Evolutionary conservation across 352 stramenopile genomes (phyloP), one percentile per base, ranked within the genome.

Genomic region (Globisporangium spinosum): DNA sequence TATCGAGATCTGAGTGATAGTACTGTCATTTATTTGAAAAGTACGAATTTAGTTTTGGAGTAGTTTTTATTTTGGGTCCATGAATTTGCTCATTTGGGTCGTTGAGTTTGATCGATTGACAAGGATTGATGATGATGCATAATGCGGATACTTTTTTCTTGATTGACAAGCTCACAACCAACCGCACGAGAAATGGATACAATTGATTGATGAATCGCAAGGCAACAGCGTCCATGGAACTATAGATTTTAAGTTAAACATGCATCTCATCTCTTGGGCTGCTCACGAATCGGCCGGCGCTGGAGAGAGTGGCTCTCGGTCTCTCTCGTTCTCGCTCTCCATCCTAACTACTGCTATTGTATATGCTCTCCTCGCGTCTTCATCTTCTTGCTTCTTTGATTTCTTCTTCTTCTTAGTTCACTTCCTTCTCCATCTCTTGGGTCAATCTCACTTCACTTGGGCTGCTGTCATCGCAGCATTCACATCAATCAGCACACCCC

Each of bases 211-310:
- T 57, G 22, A 34, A 57, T 34, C 4, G n/a, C 40, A 45, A 45
- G 38, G 38, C 10, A 58, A 35, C 10, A 29, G 20, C 8, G 49
- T 57, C 22, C 49, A 38, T 47, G 56, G 32, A 62, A 51, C 55
- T 55, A 35, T 55, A 63, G 20, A 51, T 62, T 51, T 62, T 62
- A 62, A 62, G 34, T 62, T 62, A 62, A 51, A 53, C 15, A 32
- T 51, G 23, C 34, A 62, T 49, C 57, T 15, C 34, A 62, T 49
- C 57, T 22, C 20, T 49, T 45, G 17, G 57, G 22, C 2, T 40
- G 34, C 12, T 51, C 32, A 27, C n/a, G 32, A 45, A 34, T 27
- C 34, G 7, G 15, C 25, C 9, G 27, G 54, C 25, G 55, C 15
- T 25, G 27, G 22, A 8, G 35, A 34, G 17, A 8, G 35, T n/a